Evolutionary conservation across 768 basidiomycete genomes (phyloP).

Genomic region (Calvatia gigantea): DNA sequence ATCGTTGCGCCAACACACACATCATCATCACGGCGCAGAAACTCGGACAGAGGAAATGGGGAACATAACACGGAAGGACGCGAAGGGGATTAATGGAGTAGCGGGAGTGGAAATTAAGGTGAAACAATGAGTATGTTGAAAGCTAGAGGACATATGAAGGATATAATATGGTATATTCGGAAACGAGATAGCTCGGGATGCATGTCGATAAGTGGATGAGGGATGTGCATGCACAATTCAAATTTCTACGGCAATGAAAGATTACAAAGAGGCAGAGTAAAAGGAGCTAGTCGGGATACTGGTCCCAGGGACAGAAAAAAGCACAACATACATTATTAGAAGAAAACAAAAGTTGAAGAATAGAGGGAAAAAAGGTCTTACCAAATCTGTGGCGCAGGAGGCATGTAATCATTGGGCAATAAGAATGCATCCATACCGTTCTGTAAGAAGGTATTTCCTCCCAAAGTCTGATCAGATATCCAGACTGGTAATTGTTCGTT

Average conservation of each 20-base stretch:
- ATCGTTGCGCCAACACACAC: too few species aligned
- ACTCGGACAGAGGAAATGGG: too few species aligned
- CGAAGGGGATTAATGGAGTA: too few species aligned
- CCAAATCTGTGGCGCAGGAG: constrained; percentile 74
- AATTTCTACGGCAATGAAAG: background rate
- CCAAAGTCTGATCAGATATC: constrained; percentile 82
- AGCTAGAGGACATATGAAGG: too few species aligned
- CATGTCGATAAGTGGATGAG: too few species aligned
- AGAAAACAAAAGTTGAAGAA: background rate
- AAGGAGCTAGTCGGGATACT: background rate
- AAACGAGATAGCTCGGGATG: too few species aligned
- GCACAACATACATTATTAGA: background rate
- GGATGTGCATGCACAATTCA: background rate
- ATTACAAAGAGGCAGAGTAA: background rate
- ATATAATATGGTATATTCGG: too few species aligned
- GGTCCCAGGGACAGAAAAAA: background rate
- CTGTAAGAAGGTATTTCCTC: constrained; percentile 71
- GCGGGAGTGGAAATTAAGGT: too few species aligned
- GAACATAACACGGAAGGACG: too few species aligned
- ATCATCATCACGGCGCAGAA: too few species aligned
- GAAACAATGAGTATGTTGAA: too few species aligned
- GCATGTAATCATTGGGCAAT: constrained; percentile 70
- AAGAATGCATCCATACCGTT: constrained; percentile 86
- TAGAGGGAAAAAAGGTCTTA: constrained; percentile 26
- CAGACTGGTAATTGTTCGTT: constrained; percentile 80